Evolutionary conservation across 495 filamentous ascomycete genomes (phyloP).

Genomic region (Talaromyces ruber): DNA sequence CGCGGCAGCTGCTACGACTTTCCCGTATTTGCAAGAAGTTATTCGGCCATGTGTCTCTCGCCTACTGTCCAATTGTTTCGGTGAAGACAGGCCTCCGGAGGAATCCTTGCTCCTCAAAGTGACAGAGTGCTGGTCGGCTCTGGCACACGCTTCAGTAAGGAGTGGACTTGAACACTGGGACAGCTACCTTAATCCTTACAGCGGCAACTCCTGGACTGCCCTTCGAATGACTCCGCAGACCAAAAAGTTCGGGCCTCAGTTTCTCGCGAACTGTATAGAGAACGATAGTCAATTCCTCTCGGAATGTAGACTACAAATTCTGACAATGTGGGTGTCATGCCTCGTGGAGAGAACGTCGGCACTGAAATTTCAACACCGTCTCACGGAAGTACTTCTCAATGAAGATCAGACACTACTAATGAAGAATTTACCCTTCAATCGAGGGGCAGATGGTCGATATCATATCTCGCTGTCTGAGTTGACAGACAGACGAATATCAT

Average conservation of each 20-base stretch:
- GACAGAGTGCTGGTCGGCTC: constrained; percentile 48
- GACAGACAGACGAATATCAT: constrained; percentile 44
- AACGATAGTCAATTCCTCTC: constrained; percentile 30
- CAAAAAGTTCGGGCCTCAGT: constrained; percentile 53
- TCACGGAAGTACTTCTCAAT: constrained; percentile 50
- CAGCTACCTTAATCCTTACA: constrained; percentile 48
- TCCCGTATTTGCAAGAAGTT: constrained; percentile 29
- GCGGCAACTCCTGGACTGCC: constrained; percentile 50
- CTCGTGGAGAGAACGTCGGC: constrained; percentile 57
- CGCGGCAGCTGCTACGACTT: constrained; percentile 13
- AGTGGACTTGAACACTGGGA: constrained; percentile 42
- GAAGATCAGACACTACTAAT: constrained; percentile 35
- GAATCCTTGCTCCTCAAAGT: constrained; percentile 49
- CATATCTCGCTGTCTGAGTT: constrained; percentile 48
- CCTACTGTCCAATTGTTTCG: constrained; percentile 62
- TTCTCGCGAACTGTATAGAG: constrained; percentile 49
- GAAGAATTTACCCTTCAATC: constrained; percentile 54
- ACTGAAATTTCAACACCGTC: constrained; percentile 59
- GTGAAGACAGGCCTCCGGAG: constrained; percentile 49
- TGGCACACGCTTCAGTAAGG: constrained; percentile 43
- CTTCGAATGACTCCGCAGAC: constrained; percentile 57
- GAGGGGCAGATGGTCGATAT: constrained; percentile 26
- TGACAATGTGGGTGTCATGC: constrained; percentile 51
- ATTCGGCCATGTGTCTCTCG: constrained; percentile 45
- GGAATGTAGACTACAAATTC: constrained; percentile 39